phyloP scores from a whole-genome alignment of 257 asterid species.

The Galeopsis tetrahit region DNA sequence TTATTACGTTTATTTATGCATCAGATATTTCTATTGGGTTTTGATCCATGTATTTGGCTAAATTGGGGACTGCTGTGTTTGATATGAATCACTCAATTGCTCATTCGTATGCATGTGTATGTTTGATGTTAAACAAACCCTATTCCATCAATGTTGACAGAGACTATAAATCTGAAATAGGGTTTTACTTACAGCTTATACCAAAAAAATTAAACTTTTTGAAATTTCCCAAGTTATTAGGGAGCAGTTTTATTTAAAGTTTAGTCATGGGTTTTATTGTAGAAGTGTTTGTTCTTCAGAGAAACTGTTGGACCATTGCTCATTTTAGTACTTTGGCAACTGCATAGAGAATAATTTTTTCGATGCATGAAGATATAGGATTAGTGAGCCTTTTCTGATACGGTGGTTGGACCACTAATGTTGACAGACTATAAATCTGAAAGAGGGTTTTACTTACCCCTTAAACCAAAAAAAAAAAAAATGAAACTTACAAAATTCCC shows the following conservation, averaged over 20 bases:
- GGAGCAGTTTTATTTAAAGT: background rate
- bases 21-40: background rate
- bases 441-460: background rate
- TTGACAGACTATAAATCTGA: background rate
- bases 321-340: conserved; percentile 5
- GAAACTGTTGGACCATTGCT: background rate
- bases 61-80: background rate
- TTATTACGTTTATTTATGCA: background rate
- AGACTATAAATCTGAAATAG: background rate
- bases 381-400: background rate
- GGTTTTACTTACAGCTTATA: background rate
- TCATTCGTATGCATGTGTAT: background rate
- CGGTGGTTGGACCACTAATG: background rate
- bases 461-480: background rate
- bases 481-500: background rate
- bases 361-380: conserved; percentile 5
- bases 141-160: background rate
- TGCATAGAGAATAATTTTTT: background rate
- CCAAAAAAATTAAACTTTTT: background rate
- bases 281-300: background rate
- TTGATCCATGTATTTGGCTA: conserved; percentile 2
- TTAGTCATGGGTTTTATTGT: background rate
- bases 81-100: background rate
- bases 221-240: background rate
- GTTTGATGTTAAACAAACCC: background rate